These are phyloP conservation scores for Citrus sp. DNA, from an alignment of 345 rosid genomes.

Conservation along the genomic window DNA sequence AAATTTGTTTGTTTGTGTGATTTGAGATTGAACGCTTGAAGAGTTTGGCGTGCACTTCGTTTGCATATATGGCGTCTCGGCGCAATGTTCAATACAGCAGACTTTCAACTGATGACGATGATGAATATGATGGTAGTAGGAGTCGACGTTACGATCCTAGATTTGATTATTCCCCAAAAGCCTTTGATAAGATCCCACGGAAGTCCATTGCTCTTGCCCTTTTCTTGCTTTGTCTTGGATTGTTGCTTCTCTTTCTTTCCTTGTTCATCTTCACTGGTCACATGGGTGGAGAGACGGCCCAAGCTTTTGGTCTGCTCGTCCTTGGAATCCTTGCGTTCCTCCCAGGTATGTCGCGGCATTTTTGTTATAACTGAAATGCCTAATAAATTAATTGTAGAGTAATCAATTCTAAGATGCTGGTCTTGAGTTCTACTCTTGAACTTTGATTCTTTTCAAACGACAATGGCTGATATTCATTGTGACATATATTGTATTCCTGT, in stretches of 20 bases:
- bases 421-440: neutral
- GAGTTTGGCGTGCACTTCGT: neutral
- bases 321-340: constrained; percentile 81
- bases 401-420: neutral
- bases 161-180: constrained; percentile 63
- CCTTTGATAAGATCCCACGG: constrained; percentile 74
- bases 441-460: neutral
- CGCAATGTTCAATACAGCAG: constrained; percentile 47
- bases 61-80: constrained; percentile 53
- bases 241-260: constrained; percentile 61
- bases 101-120: constrained; percentile 57
- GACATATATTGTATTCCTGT: neutral
- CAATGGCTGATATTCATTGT: neutral
- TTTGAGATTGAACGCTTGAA: neutral
- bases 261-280: constrained; percentile 77
- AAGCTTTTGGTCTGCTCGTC: constrained; percentile 70
- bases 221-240: constrained; percentile 66
- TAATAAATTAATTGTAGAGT: neutral
- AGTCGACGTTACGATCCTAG: constrained; percentile 52
- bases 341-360: constrained; percentile 45
- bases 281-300: constrained; percentile 82
- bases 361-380: neutral
- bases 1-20: neutral
- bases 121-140: constrained; percentile 29
- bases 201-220: constrained; percentile 74